Evolutionary conservation across 305 asterid species (phyloP).

Genomic region (Solanum hybrid): DNA sequence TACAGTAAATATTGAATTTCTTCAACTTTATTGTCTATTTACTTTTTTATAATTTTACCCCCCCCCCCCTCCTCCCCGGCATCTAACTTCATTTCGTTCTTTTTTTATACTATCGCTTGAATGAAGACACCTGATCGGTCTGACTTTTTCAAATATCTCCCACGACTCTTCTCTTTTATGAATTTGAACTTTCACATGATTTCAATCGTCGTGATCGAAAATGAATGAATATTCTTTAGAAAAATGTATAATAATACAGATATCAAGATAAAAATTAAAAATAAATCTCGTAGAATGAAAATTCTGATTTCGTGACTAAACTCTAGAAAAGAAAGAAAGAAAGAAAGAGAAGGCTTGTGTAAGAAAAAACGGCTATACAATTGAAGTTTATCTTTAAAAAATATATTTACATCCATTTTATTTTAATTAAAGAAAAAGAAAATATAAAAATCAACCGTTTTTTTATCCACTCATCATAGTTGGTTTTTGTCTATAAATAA

Average conservation of each 20-base stretch:
- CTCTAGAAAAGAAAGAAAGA: no score
- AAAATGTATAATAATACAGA: no score
- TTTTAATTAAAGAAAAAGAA: neutral
- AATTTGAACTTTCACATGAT: fast-evolving
- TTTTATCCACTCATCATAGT: neutral
- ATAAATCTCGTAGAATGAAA: neutral
- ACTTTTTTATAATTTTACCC: neutral
- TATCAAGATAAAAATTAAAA: no score
- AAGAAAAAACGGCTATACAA: neutral
- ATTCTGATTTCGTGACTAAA: neutral
- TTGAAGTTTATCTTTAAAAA: neutral
- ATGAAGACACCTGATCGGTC: no score
- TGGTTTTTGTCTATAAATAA: conserved; percentile 1
- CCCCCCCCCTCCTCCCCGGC: no score
- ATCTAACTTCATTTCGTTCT: neutral
- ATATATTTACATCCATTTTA: neutral
- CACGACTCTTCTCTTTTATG: neutral
- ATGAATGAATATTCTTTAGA: no score
- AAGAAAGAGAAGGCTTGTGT: neutral
- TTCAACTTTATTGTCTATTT: neutral
- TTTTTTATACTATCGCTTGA: no score
- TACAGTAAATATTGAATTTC: neutral
- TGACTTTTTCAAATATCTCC: no score
- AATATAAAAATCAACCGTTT: neutral
- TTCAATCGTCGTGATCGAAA: fast-evolving